phyloP scores from a whole-genome alignment of 257 asterid species.

The Salvia hispanica region DNA sequence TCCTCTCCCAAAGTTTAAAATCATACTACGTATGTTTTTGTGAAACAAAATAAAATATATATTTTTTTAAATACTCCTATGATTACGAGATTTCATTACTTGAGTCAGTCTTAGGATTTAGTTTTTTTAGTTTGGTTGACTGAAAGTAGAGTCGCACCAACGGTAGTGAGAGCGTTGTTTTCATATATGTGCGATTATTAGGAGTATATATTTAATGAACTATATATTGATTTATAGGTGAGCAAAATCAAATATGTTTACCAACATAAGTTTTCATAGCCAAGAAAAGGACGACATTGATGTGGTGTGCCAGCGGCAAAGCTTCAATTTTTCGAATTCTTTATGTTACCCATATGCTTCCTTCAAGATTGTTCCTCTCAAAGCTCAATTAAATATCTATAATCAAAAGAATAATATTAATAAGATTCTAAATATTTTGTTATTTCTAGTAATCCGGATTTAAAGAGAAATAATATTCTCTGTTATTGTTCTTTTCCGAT shows the following conservation, averaged over 20 bases:
- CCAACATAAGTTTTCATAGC: too few relatives aligned
- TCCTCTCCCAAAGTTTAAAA: too few relatives aligned
- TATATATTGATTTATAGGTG: conserved; percentile 8
- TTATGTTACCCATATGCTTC: background rate
- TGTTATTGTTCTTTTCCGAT: too few relatives aligned
- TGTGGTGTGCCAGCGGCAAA: conserved; percentile 14
- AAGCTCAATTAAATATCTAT: background rate
- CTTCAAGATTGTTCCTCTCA: background rate
- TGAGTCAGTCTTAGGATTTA: background rate
- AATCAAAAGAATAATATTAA: too few relatives aligned
- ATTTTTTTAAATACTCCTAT: too few relatives aligned
- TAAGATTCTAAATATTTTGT: too few relatives aligned
- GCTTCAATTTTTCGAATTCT: background rate
- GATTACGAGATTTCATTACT: too few relatives aligned
- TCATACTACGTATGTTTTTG: too few relatives aligned
- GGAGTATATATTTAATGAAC: background rate
- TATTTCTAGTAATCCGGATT: too few relatives aligned
- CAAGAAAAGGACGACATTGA: background rate
- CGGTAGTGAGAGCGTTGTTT: background rate
- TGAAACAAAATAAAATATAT: too few relatives aligned
- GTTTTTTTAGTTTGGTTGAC: background rate
- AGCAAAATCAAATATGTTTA: conserved; percentile 4
- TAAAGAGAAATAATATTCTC: too few relatives aligned
- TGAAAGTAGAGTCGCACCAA: background rate
- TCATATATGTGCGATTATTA: background rate